Evolutionary conservation across 179 eudicot genomes (phyloP).

Genomic region (Amaranthus tricolor): DNA sequence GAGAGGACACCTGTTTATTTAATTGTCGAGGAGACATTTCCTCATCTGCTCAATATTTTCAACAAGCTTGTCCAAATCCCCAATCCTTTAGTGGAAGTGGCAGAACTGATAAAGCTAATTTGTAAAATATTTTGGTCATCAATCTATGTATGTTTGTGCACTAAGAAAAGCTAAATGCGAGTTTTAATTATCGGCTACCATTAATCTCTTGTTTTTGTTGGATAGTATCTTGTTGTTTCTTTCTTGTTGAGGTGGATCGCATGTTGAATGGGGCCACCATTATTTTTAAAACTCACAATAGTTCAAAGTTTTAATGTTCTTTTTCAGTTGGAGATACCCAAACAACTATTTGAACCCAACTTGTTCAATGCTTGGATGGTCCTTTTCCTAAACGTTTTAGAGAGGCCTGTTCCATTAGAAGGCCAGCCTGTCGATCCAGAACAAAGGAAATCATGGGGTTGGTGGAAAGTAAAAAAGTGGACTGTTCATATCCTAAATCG

Average conservation of each 20-base stretch:
- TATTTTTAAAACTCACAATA: conserved; percentile 6
- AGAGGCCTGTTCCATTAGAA: conserved; percentile 94
- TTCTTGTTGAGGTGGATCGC: too few species aligned
- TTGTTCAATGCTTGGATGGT: conserved; percentile 98
- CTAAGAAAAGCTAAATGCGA: neutral
- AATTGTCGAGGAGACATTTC: conserved; percentile 94
- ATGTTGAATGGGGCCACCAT: neutral
- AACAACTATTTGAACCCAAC: conserved; percentile 81
- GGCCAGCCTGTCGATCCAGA: conserved; percentile 96
- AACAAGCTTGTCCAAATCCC: conserved; percentile 75
- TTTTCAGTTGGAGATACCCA: conserved; percentile 93
- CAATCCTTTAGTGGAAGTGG: conserved; percentile 79
- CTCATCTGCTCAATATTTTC: conserved; percentile 73
- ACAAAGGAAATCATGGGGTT: conserved; percentile 94
- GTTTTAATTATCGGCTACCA: neutral
- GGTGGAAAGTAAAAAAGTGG: conserved; percentile 99
- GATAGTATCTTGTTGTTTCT: neutral
- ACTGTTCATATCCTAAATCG: conserved; percentile 96
- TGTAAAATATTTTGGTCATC: conserved; percentile 99
- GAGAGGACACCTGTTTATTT: conserved; percentile 81
- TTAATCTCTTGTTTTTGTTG: neutral
- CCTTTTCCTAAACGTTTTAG: conserved; percentile 79
- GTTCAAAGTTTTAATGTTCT: neutral
- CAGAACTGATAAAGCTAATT: conserved; percentile 91
- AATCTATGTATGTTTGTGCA: conserved; percentile 67